phyloP scores from a whole-genome alignment of 2,329 filamentous ascomycete species.

The Diaporthe sp. region DNA sequence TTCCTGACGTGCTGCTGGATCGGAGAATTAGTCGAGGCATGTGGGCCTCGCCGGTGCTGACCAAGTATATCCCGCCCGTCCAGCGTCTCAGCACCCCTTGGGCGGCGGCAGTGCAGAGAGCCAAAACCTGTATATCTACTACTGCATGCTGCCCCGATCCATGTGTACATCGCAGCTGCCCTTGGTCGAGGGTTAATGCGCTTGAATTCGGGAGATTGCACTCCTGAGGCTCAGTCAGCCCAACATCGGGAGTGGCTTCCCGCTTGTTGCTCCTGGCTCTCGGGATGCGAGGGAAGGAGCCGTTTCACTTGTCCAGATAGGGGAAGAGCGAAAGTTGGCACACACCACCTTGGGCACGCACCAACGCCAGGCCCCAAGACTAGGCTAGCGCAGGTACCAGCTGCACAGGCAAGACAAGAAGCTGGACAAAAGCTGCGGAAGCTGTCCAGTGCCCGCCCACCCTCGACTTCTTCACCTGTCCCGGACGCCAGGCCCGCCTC shows the following conservation, averaged over 20 bases:
- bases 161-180: not conserved
- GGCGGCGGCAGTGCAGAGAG: slow-evolving; percentile 22
- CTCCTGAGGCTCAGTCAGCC: slow-evolving; percentile 20
- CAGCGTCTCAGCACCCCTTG: slow-evolving; percentile 3
- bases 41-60: not conserved
- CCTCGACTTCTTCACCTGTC: not conserved
- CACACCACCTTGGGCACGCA: no score
- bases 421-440: not conserved
- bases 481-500: not conserved
- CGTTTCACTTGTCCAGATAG: slow-evolving; percentile 29
- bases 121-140: slow-evolving; percentile 16
- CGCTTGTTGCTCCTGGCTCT: slow-evolving; percentile 27
- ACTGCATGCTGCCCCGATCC: not conserved
- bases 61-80: not conserved
- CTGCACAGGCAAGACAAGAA: no score
- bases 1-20: slow-evolving; percentile 21
- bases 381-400: slow-evolving; percentile 24
- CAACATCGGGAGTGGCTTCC: slow-evolving; percentile 32
- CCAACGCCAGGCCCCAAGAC: not conserved
- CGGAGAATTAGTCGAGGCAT: slow-evolving; percentile 19
- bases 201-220: slow-evolving; percentile 20
- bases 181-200: not conserved
- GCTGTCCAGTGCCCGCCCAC: slow-evolving; percentile 6
- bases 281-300: slow-evolving; percentile 24
- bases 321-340: slow-evolving; percentile 1